Evolutionary conservation across 2,329 filamentous ascomycete species (phyloP), one percentile per base, ranked within the genome.

Genomic region (Drechslera avenae): DNA sequence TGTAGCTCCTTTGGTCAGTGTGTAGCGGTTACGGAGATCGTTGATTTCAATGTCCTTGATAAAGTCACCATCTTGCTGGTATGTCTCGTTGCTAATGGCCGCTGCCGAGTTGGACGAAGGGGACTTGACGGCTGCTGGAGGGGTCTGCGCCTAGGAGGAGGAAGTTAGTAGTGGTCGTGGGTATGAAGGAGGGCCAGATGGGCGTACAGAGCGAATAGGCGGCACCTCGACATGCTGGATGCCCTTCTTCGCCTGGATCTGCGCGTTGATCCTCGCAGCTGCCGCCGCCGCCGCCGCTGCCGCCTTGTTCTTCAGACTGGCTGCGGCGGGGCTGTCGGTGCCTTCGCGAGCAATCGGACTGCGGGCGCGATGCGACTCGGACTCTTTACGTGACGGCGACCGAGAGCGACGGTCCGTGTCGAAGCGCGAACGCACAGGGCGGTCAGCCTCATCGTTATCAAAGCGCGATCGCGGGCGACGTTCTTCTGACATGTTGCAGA

Each of bases 11-110:
- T 97, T 97, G 60, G 93, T 99, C 79, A 99, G 83, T 74, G 92
- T 88, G 76, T 99, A 99, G 66, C 93, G 90, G 74, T 97, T 99
- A 60, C 93, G 88, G 69, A 97, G 79, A 76, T 97, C 93, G 76
- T 99, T 99, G 80, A 99, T 91, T 80, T 97, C 94, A 70, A 99
- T 96, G 71, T 99, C 94, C 76, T 95, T 94, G 78, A 99, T 97
- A 74, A 90, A 97, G 77, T 99, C 94, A 67, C 94, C 94, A 73
- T 97, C 94, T 56, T 92, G 89, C 65, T 96, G 89, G 72, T 97
- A 97, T 73, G 96, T 89, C 67, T 93, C 91, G 73, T 95, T 82
- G 54, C 85, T 85, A 33, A 80, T 80, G 16, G 77, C 75, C 26
- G 73, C 67, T 16, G 73, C 73, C 42, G 72, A 62, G 17, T 76